Evolutionary conservation across 2,329 filamentous ascomycete species (phyloP).

Genomic region (Aspergillus chevalieri): DNA sequence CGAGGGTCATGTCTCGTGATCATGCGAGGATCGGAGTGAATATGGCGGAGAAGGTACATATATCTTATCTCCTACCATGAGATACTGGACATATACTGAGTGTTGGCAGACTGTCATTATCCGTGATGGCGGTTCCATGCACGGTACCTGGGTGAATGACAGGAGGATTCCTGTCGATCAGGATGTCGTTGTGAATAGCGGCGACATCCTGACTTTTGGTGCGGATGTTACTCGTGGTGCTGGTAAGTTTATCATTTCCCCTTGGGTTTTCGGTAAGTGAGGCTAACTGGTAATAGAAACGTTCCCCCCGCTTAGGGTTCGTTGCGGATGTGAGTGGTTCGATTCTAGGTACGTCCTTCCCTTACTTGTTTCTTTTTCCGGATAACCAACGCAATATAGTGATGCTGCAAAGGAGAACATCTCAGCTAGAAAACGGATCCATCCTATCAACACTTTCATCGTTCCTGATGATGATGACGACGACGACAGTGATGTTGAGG

Average conservation of each 20-base stretch:
- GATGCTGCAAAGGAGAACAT: slow-evolving; percentile 10
- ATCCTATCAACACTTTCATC: slow-evolving; percentile 33
- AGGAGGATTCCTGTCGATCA: slow-evolving; percentile 33
- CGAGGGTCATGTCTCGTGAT: slow-evolving; percentile 42
- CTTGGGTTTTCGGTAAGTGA: background rate
- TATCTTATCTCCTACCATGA: too few species aligned
- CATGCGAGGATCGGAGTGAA: slow-evolving; percentile 36
- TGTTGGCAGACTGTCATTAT: slow-evolving; percentile 40
- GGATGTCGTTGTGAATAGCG: slow-evolving; percentile 33
- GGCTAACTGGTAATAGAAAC: slow-evolving; percentile 14
- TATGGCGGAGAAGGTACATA: slow-evolving; percentile 22
- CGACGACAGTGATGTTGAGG: slow-evolving; percentile 27
- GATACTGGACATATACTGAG: background rate
- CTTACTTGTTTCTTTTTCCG: too few species aligned
- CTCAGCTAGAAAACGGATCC: slow-evolving; percentile 2
- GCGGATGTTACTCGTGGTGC: slow-evolving; percentile 44
- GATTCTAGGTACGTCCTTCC: slow-evolving; percentile 12
- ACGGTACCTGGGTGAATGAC: slow-evolving; percentile 55
- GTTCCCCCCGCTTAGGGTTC: slow-evolving; percentile 28
- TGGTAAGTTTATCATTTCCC: slow-evolving; percentile 22
- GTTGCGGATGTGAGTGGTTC: slow-evolving; percentile 25
- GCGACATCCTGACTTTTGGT: slow-evolving; percentile 41
- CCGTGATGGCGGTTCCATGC: slow-evolving; percentile 54
- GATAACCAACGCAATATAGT: background rate
- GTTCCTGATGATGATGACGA: slow-evolving; percentile 39